Base-by-base conservation (phyloP, 2,329 filamentous ascomycete genomes). In the Claviceps capensis region DNA sequence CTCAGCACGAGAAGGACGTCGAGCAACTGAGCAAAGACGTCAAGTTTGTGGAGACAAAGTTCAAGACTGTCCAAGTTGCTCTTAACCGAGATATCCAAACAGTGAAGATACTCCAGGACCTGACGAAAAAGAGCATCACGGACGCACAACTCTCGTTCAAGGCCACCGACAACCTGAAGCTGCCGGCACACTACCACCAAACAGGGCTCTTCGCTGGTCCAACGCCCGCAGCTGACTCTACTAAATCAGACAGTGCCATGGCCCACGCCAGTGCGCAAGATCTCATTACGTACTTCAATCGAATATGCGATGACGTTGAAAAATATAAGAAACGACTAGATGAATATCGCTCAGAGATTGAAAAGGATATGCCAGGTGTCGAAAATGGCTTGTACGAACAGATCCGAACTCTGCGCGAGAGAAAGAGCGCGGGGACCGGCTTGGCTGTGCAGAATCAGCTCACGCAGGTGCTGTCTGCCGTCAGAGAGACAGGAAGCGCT, bases 121-220 rank as follows among this genome's bases (percentile, higher is more conserved):
- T 72, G 56, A 70, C 69, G 40, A 72, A 82, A 59, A 78, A 79
- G 55, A 86, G 88, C 63, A 80, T 78, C 23, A 76, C 81, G 40
- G 83, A 89, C 58, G 83, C 84, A 8, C 79, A 82, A 57, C 75
- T 88, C 51, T 80, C 79, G 55, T 86, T 88, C 72, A 79, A 83
- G 53, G 83, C 83, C 22, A 80, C 87, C 36, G 83, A 88, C 60
- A 87, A 87, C 61, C 73, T 89, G 51, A 82, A 83, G 59, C 72
- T 90, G 16, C 86, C 87, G 3, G 67, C 70, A 14, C 74, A 76
- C 59, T 77, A 77, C 57, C 74, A 77, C 57, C 69, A 71, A 50
- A 71, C 70, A 0, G 69, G 70, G 13, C 67, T 73, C 1, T 72
- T 71, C 41, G 68, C 69, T 13, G 67, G 65, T 26, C 56, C 64